These are phyloP conservation scores for Pezicula neosporulosa DNA, from an alignment of 2,329 filamentous ascomycete genomes.

Conservation along the genomic window DNA sequence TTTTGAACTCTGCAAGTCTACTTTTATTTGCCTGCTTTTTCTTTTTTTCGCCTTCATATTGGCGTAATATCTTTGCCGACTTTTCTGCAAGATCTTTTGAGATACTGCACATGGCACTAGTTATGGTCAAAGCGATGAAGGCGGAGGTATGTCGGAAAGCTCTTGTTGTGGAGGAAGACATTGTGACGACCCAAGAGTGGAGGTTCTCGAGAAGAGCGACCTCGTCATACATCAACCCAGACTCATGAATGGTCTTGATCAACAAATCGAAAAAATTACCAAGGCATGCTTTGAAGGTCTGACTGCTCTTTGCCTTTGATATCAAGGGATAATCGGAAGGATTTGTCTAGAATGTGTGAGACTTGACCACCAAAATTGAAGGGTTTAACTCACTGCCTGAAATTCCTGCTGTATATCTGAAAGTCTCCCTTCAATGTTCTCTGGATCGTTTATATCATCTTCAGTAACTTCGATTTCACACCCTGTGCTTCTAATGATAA, in stretches of 20 bases:
- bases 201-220: slow-evolving; percentile 80
- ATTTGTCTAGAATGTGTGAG: slow-evolving; percentile 49
- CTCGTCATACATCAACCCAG: slow-evolving; percentile 77
- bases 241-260: slow-evolving; percentile 74
- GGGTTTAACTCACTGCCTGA: slow-evolving; percentile 58
- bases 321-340: slow-evolving; percentile 91
- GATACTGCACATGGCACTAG: slow-evolving; percentile 71
- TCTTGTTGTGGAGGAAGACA: slow-evolving; percentile 83
- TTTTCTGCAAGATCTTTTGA: slow-evolving; percentile 68
- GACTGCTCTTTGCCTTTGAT: slow-evolving; percentile 71
- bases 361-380: background rate
- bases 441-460: slow-evolving; percentile 84
- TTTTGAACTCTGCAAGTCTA: slow-evolving; percentile 69
- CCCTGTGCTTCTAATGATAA: slow-evolving; percentile 68
- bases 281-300: slow-evolving; percentile 74
- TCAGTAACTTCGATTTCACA: slow-evolving; percentile 75
- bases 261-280: slow-evolving; percentile 76
- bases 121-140: slow-evolving; percentile 75
- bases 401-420: slow-evolving; percentile 86
- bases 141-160: slow-evolving; percentile 95
- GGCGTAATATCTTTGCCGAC: slow-evolving; percentile 73
- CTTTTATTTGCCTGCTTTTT: slow-evolving; percentile 75
- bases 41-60: slow-evolving; percentile 73
- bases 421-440: slow-evolving; percentile 76
- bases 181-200: slow-evolving; percentile 81